Conservation (phyloP, 257 asterid species). For the Jasminum sambac region DNA sequence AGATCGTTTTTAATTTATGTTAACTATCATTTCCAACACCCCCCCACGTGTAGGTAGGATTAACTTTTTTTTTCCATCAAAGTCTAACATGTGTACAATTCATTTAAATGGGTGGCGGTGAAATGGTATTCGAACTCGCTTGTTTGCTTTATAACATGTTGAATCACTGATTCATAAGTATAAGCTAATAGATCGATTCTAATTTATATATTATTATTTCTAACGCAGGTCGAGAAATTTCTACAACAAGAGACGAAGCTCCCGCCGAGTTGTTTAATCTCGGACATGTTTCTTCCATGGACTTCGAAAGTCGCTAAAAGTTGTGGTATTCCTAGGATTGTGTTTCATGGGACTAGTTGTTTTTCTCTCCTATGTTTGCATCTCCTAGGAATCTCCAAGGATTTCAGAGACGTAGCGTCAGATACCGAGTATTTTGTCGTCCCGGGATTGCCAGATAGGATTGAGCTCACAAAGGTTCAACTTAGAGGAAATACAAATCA, state of each 20-base stretch:
- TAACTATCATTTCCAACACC: no score
- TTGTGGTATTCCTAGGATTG: conserved; percentile 42
- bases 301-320: conserved; percentile 31
- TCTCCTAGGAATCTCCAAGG: not conserved
- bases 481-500: conserved; percentile 27
- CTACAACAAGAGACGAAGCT: conserved; percentile 33
- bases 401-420: conserved; percentile 19
- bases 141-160: no score
- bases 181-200: no score
- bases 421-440: conserved; percentile 41
- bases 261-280: conserved; percentile 44
- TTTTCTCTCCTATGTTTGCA: conserved; percentile 28
- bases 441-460: conserved; percentile 46
- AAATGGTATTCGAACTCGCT: no score
- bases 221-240: conserved; percentile 26
- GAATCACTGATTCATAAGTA: no score
- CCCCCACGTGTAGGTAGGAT: no score
- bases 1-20: no score
- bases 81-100: no score
- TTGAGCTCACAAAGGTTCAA: conserved; percentile 47
- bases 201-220: no score
- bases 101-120: no score
- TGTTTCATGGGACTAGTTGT: conserved; percentile 48
- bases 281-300: conserved; percentile 44
- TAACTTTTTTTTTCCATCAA: no score